These are phyloP conservation scores for Blastomyces percursus DNA, from an alignment of 2,329 filamentous ascomycete species.

Conservation along the genomic window DNA sequence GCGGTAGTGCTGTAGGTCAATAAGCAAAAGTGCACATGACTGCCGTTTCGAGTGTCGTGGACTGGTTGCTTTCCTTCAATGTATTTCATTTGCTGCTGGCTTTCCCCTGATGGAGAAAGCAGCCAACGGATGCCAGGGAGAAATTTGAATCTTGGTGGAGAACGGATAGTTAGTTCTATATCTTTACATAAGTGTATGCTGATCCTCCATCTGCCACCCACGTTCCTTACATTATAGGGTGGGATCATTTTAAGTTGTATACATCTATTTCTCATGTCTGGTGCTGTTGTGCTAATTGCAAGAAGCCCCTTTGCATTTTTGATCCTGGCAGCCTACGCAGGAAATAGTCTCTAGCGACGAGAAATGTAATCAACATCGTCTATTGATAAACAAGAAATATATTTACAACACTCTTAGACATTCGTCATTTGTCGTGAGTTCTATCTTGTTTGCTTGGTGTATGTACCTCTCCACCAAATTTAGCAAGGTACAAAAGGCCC, in stretches of 20 bases:
- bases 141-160: background rate
- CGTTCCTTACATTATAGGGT: background rate
- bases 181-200: background rate
- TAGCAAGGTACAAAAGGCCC: background rate
- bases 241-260: no score
- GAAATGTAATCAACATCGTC: no score
- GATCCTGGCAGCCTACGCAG: background rate
- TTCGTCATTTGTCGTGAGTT: no score
- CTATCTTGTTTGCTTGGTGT: background rate
- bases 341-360: no score
- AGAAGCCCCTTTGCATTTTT: background rate
- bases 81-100: constrained; percentile 42
- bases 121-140: background rate
- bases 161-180: background rate
- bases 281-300: no score
- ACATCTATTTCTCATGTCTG: no score
- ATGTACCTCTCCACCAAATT: background rate
- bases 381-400: no score
- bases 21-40: constrained; percentile 46
- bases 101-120: constrained; percentile 27
- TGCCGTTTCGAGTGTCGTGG: constrained; percentile 48
- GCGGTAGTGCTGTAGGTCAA: constrained; percentile 42
- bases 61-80: constrained; percentile 35
- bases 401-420: background rate
- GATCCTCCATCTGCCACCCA: background rate